Base-by-base conservation (phyloP, 345 rosid species). In the Brassica carinata region DNA sequence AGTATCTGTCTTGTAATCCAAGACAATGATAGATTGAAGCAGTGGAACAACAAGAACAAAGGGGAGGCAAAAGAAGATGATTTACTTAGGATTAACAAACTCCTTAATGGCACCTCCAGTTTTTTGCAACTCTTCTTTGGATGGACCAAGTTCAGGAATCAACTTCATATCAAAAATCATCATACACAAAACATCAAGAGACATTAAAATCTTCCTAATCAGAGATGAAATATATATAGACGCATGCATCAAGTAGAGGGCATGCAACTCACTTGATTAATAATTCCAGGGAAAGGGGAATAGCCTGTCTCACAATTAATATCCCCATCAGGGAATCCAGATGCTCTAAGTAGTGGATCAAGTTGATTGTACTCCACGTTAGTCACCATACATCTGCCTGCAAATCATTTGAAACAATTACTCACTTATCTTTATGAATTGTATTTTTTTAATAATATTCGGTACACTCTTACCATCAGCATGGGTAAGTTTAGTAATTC, bases 281-380 rank as follows among this genome's bases (percentile, higher is more conserved):
- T 96, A 81, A 93, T 96, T 85, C 99, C 98, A 2, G 99, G 99
- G 84, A 90, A 96, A 71, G 98, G 98, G 73, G 99, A 96, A 78
- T 82, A 96, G 79, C 99, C 99, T 1, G 98, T 92, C 88, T 96
- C 97, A 19, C 84, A 85, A 69, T 96, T 93, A 79, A 77, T 94
- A 85, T 96, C 99, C 36, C 99, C 99, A 80, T 96, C 94, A 33
- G 90, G 94, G 83, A 86, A 79, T 64, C 92, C 94, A 69, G 90
- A 79, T 69, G 99, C 94, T 84, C 98, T 88, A 63, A 96, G 98
- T 78, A 96, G 86, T 43, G 99, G 99, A 80, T 96, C 99, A 77
- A 96, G 94, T 77, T 96, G 99, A 86, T 96, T 96, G 88, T 93
- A 93, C 73, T 96, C 99, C 79, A 96, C 99, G 73, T 96, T 96